Percentiles rank a stretch among this genome's conserved stretches.
Evolutionary conservation across 2,329 filamentous ascomycete species (phyloP).

Genomic region (Scortechinia acanthostroma): DNA sequence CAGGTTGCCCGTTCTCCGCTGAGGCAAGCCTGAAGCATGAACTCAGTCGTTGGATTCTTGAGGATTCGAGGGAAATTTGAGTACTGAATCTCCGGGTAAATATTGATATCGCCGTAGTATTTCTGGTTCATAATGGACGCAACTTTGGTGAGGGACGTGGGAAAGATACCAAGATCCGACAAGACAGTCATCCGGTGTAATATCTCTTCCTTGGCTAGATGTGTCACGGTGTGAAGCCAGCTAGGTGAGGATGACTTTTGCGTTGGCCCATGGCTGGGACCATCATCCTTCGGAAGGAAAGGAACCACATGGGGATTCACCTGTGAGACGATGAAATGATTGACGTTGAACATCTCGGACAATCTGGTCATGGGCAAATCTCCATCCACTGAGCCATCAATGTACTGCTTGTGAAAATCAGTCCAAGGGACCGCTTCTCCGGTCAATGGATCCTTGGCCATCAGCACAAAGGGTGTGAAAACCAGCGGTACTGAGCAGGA

Average conservation of each 20-base stretch:
- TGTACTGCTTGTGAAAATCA: constrained; percentile 56
- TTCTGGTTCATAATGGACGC: constrained; percentile 60
- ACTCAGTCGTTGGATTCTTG: constrained; percentile 60
- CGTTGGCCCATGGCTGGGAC: constrained; percentile 12
- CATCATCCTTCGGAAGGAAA: constrained; percentile 55
- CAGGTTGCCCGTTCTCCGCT: constrained; percentile 62
- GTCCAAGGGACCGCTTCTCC: constrained; percentile 58
- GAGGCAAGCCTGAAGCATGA: constrained; percentile 54
- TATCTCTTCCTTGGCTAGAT: constrained; percentile 52
- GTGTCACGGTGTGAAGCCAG: constrained; percentile 46
- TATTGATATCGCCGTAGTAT: constrained; percentile 70
- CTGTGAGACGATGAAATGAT: constrained; percentile 70
- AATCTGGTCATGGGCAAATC: constrained; percentile 63
- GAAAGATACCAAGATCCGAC: constrained; percentile 53
- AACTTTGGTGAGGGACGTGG: constrained; percentile 50
- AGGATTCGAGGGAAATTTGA: constrained; percentile 54
- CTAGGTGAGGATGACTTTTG: constrained; percentile 16
- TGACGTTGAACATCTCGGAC: constrained; percentile 69
- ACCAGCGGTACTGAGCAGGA: constrained; percentile 65
- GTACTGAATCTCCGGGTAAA: constrained; percentile 56
- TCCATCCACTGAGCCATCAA: constrained; percentile 67
- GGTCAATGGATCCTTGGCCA: constrained; percentile 62
- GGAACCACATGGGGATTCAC: constrained; percentile 68
- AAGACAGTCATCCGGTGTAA: constrained; percentile 56
- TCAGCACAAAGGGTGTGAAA: constrained; percentile 54